phyloP scores from a whole-genome alignment of 139 green algal genomes.

The Closterium sp. region DNA sequence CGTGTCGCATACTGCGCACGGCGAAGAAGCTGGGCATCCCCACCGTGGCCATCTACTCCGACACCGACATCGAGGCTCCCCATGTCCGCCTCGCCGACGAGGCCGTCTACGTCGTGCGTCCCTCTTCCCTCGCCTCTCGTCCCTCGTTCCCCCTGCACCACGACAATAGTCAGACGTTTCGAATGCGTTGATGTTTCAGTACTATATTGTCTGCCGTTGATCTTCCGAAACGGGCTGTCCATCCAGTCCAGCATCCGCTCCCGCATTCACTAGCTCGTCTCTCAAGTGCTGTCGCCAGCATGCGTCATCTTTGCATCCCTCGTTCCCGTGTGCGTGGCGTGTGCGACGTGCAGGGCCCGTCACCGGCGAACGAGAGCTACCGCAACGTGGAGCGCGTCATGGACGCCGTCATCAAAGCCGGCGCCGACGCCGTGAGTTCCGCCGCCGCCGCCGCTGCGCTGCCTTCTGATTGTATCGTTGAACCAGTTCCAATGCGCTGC shows the following conservation, averaged over 20 bases:
- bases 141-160: neutral
- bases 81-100: constrained; percentile 64
- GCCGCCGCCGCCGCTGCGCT: neutral
- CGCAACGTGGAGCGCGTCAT: constrained; percentile 70
- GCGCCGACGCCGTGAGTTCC: constrained; percentile 48
- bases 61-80: constrained; percentile 65
- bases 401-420: constrained; percentile 41
- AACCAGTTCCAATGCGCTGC: neutral
- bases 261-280: neutral
- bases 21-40: constrained; percentile 76
- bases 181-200: neutral
- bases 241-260: neutral
- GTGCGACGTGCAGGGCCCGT: constrained; percentile 49
- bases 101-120: constrained; percentile 70
- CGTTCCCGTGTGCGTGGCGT: neutral
- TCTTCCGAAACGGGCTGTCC: neutral
- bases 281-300: no score
- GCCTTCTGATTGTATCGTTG: neutral
- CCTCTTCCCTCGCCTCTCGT: neutral
- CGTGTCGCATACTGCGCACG: constrained; percentile 77
- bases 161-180: neutral
- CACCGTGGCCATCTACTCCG: constrained; percentile 79
- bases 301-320: neutral
- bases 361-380: constrained; percentile 73
- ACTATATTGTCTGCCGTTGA: neutral